Conservation (phyloP, 2,329 filamentous ascomycete genomes). For the Furcasterigmium furcatum region DNA sequence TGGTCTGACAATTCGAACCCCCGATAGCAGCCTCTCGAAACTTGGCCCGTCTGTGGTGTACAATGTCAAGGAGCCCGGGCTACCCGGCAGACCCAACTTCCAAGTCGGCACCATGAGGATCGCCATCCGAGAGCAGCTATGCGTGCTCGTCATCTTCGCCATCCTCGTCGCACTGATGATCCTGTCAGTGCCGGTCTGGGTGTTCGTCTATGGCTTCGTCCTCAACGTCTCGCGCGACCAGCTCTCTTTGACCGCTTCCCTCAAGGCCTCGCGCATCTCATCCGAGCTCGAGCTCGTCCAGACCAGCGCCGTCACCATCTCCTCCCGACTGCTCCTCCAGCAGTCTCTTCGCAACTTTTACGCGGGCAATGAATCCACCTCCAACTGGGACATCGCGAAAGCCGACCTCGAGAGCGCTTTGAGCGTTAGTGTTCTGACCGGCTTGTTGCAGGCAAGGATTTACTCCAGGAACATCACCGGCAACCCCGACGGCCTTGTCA, state of each 20-base stretch:
- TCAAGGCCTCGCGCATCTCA: conserved; percentile 80
- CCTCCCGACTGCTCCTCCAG: conserved; percentile 63
- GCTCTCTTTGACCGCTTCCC: conserved; percentile 74
- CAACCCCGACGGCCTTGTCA: conserved; percentile 54
- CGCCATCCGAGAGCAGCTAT: conserved; percentile 84
- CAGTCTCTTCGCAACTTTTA: conserved; percentile 49
- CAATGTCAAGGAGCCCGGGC: conserved; percentile 10
- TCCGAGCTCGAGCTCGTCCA: conserved; percentile 78
- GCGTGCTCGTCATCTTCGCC: conserved; percentile 71
- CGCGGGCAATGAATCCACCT: conserved; percentile 46
- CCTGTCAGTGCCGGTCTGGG: conserved; percentile 73
- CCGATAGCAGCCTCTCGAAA: not conserved
- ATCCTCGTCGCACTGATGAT: conserved; percentile 74
- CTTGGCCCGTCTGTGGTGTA: not conserved
- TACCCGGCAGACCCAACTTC: conserved; percentile 5
- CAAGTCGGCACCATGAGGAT: conserved; percentile 47
- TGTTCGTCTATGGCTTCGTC: conserved; percentile 55
- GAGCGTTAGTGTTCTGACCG: conserved; percentile 50
- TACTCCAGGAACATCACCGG: conserved; percentile 67
- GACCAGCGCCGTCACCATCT: conserved; percentile 68
- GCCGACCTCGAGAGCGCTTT: conserved; percentile 72
- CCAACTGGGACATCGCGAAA: conserved; percentile 59
- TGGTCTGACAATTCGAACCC: not conserved
- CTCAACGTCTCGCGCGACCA: conserved; percentile 52
- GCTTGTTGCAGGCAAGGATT: conserved; percentile 68